phyloP scores from a whole-genome alignment of 495 filamentous ascomycete species.

The Amniculicola lignicola region DNA sequence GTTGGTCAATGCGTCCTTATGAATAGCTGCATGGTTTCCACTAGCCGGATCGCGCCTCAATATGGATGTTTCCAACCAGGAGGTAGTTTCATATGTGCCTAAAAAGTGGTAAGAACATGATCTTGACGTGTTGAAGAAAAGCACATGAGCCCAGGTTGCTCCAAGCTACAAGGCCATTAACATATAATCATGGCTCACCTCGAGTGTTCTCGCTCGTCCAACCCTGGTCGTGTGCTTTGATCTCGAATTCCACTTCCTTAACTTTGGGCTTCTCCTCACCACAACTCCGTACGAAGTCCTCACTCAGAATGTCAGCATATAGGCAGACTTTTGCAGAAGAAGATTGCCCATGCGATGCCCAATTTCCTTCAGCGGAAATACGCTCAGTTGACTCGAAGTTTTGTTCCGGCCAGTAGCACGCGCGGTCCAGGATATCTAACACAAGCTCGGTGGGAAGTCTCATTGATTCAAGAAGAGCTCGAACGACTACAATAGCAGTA shows the following conservation, averaged over 20 bases:
- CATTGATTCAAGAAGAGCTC: not conserved
- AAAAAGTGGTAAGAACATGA: no score
- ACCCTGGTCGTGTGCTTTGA: slow-evolving; percentile 9
- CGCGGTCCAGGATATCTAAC: slow-evolving; percentile 12
- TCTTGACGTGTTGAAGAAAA: no score
- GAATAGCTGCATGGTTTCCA: not conserved
- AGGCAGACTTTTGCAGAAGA: not conserved
- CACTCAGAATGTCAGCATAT: not conserved
- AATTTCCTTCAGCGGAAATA: no score
- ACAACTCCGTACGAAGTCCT: not conserved
- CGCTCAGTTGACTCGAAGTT: not conserved
- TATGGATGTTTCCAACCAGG: slow-evolving; percentile 12
- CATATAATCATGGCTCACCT: no score
- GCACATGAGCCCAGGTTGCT: no score
- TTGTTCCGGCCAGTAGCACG: slow-evolving; percentile 3
- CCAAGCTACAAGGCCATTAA: no score
- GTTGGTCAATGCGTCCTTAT: not conserved
- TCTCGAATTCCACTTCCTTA: slow-evolving; percentile 5
- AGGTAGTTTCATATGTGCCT: slow-evolving; percentile 9
- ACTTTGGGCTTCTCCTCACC: slow-evolving; percentile 2
- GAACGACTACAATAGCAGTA: not conserved
- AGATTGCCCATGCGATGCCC: no score
- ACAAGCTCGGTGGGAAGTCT: slow-evolving; percentile 12
- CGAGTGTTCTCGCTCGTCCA: slow-evolving; percentile 14
- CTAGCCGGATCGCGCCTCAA: not conserved